Evolutionary conservation across 2,329 filamentous ascomycete genomes (phyloP), one percentile per base, ranked within the genome.

Genomic region (Mycosphaerelloides madeirae): DNA sequence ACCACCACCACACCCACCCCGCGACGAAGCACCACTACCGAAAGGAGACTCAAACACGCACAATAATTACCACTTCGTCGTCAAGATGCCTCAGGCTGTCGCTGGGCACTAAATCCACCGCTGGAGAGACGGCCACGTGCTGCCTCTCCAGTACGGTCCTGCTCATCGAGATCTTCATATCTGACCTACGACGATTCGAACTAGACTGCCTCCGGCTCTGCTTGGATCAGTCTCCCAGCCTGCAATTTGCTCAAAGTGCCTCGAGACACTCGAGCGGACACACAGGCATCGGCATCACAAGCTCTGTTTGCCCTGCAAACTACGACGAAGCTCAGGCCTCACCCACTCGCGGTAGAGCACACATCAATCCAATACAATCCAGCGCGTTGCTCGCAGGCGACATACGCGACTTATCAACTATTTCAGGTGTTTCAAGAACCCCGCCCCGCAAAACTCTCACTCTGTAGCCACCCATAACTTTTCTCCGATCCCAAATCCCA

Each of bases 81-180:
- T 61, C 53, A 63, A 47, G 36, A 65, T 65, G 62, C 58, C 59
- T 47, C 59, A 55, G 55, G 58, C 61, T 45, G 46, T 61, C 60
- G 52, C 49, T 58, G 61, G 49, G 58, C 59, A 56, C 62, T 65
- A 65, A 59, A 59, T 50, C 41, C 50, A 58, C 58, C 58, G 57
- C 62, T 61, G 59, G 59, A 53, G 53, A 52, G 49, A 40, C 48
- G 50, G 53, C 55, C 50, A 49, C 49, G 54, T 51, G 54, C 50
- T 47, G 52, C 45, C 46, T 52, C 55, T 58, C 54, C 60, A 58
- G 59, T 57, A 40, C 53, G 57, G 59, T 61, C 53, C 51, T 57
- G 59, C 57, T 58, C 58, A 54, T 55, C 56, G 59, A 62, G 52
- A 56, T 52, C 48, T 58, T 58, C 52, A 53, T 25, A 25, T 25